Evolutionary conservation across 2,329 filamentous ascomycete species (phyloP).

Genomic region (Microascus cirrosus): DNA sequence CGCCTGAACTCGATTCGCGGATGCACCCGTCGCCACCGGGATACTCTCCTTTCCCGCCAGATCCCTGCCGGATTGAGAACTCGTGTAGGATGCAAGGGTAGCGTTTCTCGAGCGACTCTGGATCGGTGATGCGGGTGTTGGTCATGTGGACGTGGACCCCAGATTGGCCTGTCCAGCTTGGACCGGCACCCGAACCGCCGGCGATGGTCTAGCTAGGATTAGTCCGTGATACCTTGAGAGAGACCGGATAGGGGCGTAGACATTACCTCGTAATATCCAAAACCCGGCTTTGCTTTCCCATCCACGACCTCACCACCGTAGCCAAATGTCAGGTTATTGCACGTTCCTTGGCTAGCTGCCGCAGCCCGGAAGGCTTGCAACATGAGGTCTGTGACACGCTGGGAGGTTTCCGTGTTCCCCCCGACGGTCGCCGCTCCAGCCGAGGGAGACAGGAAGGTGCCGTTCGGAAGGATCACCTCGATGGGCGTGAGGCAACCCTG

Average conservation of each 20-base stretch:
- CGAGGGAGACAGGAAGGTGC: conserved; percentile 63
- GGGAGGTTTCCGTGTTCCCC: conserved; percentile 53
- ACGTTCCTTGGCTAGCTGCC: conserved; percentile 67
- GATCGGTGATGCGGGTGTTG: conserved; percentile 62
- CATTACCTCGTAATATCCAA: no score
- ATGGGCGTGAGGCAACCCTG: conserved; percentile 73
- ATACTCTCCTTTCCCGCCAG: no score
- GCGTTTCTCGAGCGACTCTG: conserved; percentile 31
- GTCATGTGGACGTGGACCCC: conserved; percentile 44
- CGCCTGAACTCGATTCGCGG: no score
- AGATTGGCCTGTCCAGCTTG: no score
- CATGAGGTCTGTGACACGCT: conserved; percentile 31
- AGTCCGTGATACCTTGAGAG: no score
- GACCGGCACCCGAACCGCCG: conserved; percentile 2
- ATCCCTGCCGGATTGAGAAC: no score
- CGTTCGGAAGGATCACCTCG: conserved; percentile 59
- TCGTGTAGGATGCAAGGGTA: no score
- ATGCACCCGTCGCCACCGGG: no score
- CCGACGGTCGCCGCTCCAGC: conserved; percentile 70
- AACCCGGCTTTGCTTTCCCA: background rate
- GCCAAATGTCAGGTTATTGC: conserved; percentile 77
- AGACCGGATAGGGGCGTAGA: no score
- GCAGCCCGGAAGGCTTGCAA: conserved; percentile 67
- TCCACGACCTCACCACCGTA: conserved; percentile 45
- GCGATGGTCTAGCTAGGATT: background rate